Base-by-base conservation (phyloP, 108 stramenopile genomes). In the Aurantiochytrium sp. region DNA sequence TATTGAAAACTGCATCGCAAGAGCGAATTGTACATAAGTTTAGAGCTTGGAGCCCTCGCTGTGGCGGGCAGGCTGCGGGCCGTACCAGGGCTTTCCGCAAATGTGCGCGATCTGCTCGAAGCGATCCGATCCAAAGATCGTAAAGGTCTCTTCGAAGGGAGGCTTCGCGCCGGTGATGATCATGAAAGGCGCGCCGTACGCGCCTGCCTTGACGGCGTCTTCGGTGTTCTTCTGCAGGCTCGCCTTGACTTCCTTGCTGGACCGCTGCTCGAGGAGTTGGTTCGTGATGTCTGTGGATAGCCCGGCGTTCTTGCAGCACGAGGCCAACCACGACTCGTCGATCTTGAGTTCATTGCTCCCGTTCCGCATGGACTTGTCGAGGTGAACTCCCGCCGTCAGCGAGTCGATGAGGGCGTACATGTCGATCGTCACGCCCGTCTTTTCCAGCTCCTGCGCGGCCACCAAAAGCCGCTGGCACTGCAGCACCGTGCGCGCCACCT, bases 61-160 rank as follows among this genome's bases (percentile, higher is more conserved):
- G 6, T 41, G 73, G 10, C 73, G 73, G 2, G 2, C 24, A 15
- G 73, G 73, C 39, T 81, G 39, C n/a, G 73, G 73, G 3, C 73
- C 73, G 30, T 81, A 81, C 39, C 45, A 81, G 6, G 73, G 36
- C 45, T 81, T 81, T 15, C 24, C 45, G 45, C 39, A 81, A 22
- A 81, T 41, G 30, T 81, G 30, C 30, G 73, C 73, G 32, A 81
- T 81, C 45, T 81, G 73, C 73, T 81, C 73, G 30, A 81, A 81
- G 39, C 73, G 73, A 81, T 81, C 73, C n/a, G 73, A 81, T 6
- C 73, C 73, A 48, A 81, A 81, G 19, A 65, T 65, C 10, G 59
- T 34, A 48, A 81, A 81, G 1, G n/a, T 41, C 12, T 81, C 24
- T 6, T 81, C 73, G 19, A 48, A 48, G 39, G 45, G 42, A n/a